A percentile compares a stretch with the other conserved stretches of the same genome.
Conservation (phyloP, 257 asterid species). For the Oldenlandia corymbosa region DNA sequence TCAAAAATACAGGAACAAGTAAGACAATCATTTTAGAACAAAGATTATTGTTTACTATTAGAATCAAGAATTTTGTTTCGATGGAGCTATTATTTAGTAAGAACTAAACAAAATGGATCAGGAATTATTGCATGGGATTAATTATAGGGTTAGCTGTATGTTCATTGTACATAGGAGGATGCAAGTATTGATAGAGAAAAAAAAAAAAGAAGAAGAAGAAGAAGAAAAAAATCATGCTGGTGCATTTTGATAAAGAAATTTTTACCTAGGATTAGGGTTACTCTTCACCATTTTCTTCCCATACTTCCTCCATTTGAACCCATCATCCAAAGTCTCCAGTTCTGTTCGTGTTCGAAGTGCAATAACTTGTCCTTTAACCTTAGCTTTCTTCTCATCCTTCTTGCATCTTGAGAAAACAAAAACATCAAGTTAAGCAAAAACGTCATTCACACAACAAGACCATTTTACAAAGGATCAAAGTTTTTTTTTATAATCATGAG, state of each 20-base stretch:
- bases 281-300: slow-evolving; percentile 65
- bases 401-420: slow-evolving; percentile 5
- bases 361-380: slow-evolving; percentile 10
- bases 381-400: slow-evolving; percentile 10
- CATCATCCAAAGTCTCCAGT: slow-evolving; percentile 59
- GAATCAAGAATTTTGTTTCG: no score
- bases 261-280: slow-evolving; percentile 65
- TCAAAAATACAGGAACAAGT: no score
- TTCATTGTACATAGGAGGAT: no score
- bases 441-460: neutral
- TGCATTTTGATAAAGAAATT: no score
- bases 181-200: no score
- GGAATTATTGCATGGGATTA: neutral
- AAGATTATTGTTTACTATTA: no score
- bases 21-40: no score
- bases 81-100: no score
- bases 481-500: no score
- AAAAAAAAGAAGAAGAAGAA: no score
- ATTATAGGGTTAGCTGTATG: neutral
- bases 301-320: slow-evolving; percentile 68
- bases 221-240: no score
- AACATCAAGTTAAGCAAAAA: neutral
- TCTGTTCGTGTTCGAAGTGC: slow-evolving; percentile 42
- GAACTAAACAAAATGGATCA: neutral
- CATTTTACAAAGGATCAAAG: no score